Base-by-base conservation (phyloP, 1,139 yeast genomes). In the Blastobotrys elegans region DNA sequence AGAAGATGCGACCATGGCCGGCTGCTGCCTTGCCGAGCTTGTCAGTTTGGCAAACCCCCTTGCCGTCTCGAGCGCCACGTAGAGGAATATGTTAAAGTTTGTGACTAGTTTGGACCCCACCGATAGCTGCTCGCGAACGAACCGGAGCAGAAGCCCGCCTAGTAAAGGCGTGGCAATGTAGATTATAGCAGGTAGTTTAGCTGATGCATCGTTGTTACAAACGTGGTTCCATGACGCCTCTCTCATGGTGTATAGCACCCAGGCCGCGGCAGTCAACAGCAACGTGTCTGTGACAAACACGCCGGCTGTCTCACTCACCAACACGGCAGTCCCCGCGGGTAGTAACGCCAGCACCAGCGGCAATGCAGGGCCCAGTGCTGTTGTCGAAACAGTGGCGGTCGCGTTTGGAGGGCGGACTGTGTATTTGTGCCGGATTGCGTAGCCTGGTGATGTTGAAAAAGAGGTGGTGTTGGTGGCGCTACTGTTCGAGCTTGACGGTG, bases 51-150 rank as follows among this genome's bases (percentile, higher is more conserved):
- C 53, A 36, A 56, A 29, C 20, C 54, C 55, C 14, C 63, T 45
- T 1, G 55, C 55, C 8, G 50, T 40, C 37, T 57, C 61, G 34
- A 57, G 47, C 7, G 53, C 46, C 27, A 58, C 45, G 38, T 59
- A 59, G 5, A 58, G 53, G 31, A 56, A 48, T 18, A 59, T 58
- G 42, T 57, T 60, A 49, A 59, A 55, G 43, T 56, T 50, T 31
- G 55, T 51, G 16, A 57, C 52, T 32, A 60, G 48, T 16, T 40
- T 45, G 4, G 61, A 48, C 29, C 60, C 61, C 4, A 53, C 42
- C 2, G 59, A 53, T 17, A 60, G 46, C 35, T 51, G 50, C n/a
- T 47, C 50, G 22, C 60, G 45, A 20, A 59, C 47, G 30, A 44
- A 49, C 36, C 50, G 48, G 22, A 60, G 47, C 4, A 56, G 27